Evolutionary conservation across 2,329 filamentous ascomycete species (phyloP), one percentile per base, ranked within the genome.

Genomic region (Monosporascus sp.): DNA sequence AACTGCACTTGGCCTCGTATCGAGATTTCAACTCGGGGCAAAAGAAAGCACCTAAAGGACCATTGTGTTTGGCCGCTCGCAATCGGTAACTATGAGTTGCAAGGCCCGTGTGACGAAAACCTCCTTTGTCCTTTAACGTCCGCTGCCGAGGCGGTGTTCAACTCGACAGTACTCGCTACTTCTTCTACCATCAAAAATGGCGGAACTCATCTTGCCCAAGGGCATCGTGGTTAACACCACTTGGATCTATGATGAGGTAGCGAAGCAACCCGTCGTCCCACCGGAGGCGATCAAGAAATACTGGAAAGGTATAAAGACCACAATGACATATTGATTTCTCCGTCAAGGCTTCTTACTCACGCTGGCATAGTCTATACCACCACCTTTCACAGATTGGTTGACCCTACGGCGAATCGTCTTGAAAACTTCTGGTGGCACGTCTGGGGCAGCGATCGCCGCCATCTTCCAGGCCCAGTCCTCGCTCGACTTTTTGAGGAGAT

Each of bases 381-480:
- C 31, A 85, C 80, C 17, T 78, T 79, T 56, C 78, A 80, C 60
- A 76, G 76, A 58, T 73, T 84, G 35, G 73, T 77, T 54, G 82
- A 85, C 59, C 82, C 82, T n/a, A 85, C 81, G 3, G 81, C 82
- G 27, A 78, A 78, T 54, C 80, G 83, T 18, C 69, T 85, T 20
- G 82, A 85, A 63, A 82, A 84, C 60, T 84, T 84, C 59, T 86
- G 82, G 82, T 85, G 81, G 78, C 82, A 84, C 61, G 80, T 85
- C 51, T 81, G 81, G 75, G 81, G 82, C 37, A 85, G 83, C 59
- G 71, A 83, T 57, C 72, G 77, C 27, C 74, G 77, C 37, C 64
- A 74, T 50, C 70, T 84, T 47, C 77, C 79, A 47, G 82, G 79
- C 39, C 71, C 70, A 37, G 73, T 75, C 14, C 70, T 85, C 46